Conservation (phyloP, 345 rosid species). For the Eucalyptus globulus region DNA sequence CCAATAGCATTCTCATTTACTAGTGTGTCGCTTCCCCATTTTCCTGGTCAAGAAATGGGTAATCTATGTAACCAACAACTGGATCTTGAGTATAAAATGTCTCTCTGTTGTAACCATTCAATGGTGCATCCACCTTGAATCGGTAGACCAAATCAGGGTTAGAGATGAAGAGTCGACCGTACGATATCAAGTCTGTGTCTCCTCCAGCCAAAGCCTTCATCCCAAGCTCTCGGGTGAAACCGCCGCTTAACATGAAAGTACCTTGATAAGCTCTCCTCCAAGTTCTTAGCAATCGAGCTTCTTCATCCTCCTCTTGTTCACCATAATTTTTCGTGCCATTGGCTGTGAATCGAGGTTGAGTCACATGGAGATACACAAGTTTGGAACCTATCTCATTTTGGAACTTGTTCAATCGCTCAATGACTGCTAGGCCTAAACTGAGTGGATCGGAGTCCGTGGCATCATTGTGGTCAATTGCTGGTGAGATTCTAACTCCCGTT, state of each 20-base stretch:
- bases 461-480: background rate
- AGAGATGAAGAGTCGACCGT: constrained; percentile 68
- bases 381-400: background rate
- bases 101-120: constrained; percentile 52
- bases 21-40: too few relatives aligned
- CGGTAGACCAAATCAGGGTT: constrained; percentile 75
- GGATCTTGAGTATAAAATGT: constrained; percentile 38
- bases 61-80: too few relatives aligned
- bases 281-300: background rate
- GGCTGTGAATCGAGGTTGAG: background rate
- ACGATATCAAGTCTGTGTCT: constrained; percentile 71
- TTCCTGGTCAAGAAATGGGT: constrained; percentile 8
- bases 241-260: background rate
- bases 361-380: background rate
- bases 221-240: background rate
- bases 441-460: background rate
- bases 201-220: background rate
- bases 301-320: background rate
- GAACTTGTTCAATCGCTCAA: background rate
- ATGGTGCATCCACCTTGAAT: constrained; percentile 40
- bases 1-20: too few relatives aligned
- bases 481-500: background rate
- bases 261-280: background rate
- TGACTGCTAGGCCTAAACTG: background rate
- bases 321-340: background rate